Conservation (phyloP, 352 stramenopile genomes). For the Pythium utonaiense region DNA sequence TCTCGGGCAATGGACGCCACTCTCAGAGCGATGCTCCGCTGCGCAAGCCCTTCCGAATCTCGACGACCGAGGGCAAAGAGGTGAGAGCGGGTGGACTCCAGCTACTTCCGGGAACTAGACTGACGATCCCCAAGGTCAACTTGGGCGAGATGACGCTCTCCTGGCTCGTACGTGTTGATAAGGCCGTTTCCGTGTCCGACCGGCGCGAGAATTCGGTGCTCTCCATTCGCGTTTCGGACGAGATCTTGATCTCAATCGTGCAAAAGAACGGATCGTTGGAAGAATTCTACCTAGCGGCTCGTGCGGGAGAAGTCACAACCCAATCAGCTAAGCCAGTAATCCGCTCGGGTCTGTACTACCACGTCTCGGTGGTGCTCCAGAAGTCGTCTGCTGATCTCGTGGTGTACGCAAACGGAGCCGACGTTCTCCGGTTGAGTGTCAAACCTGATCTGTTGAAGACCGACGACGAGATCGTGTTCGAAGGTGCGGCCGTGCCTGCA, state of each 20-base stretch:
- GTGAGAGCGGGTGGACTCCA: slow-evolving; percentile 34
- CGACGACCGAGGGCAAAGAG: slow-evolving; percentile 5
- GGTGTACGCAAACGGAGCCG: slow-evolving; percentile 17
- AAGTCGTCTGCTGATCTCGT: background rate
- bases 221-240: background rate
- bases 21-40: slow-evolving; percentile 33
- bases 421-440: background rate
- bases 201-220: background rate
- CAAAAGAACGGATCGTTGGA: background rate
- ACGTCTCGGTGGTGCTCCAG: slow-evolving; percentile 13
- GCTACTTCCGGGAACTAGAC: slow-evolving; percentile 26
- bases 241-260: background rate
- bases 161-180: slow-evolving; percentile 42
- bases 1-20: slow-evolving; percentile 49
- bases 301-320: background rate
- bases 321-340: background rate
- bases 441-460: background rate
- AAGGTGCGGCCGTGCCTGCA: background rate
- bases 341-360: slow-evolving; percentile 18
- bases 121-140: slow-evolving; percentile 11
- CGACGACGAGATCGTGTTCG: background rate
- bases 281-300: background rate
- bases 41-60: slow-evolving; percentile 58
- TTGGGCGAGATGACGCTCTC: slow-evolving; percentile 25
- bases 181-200: background rate